Percentiles rank a stretch among this genome's conserved stretches.
Evolutionary conservation across 305 asterid species (phyloP).

Genomic region (Ruellia speciosa): DNA sequence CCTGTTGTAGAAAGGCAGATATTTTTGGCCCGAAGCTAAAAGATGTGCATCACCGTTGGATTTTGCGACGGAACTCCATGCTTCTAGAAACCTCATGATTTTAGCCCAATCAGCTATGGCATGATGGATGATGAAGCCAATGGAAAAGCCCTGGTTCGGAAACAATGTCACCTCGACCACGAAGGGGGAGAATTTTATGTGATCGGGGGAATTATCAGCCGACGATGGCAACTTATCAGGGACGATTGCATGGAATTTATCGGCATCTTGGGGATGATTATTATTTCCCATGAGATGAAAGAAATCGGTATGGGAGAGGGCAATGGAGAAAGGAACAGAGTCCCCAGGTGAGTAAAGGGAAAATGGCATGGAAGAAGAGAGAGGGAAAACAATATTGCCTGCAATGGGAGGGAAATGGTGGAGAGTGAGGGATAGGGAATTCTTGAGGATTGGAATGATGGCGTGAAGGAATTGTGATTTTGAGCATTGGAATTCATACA

Average conservation of each 20-base stretch:
- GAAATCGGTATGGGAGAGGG: conserved; percentile 20
- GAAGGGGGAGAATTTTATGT: too few species aligned
- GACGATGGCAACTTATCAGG: conserved; percentile 17
- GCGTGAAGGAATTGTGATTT: conserved; percentile 15
- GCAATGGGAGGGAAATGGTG: conserved; percentile 22
- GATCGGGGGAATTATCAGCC: neutral
- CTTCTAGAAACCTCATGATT: too few species aligned
- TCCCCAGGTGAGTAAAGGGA: conserved; percentile 19
- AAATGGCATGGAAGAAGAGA: neutral
- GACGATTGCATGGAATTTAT: conserved; percentile 14
- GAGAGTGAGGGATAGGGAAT: too few species aligned
- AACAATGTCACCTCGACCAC: too few species aligned
- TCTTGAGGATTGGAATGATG: conserved; percentile 20
- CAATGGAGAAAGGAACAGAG: conserved; percentile 24
- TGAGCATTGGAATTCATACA: conserved; percentile 14
- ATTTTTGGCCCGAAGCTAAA: too few species aligned
- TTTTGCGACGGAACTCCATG: too few species aligned
- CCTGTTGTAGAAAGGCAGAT: too few species aligned
- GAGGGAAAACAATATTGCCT: conserved; percentile 17
- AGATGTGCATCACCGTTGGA: too few species aligned
- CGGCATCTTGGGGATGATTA: conserved; percentile 11
- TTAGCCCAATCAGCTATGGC: neutral
- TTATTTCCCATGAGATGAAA: conserved; percentile 9
- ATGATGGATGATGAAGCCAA: too few species aligned
- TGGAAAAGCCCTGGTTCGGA: too few species aligned